A percentile compares a stretch with the other conserved stretches of the same genome.
Conservation (phyloP, 2,329 filamentous ascomycete genomes). For the Geosmithia flava region DNA sequence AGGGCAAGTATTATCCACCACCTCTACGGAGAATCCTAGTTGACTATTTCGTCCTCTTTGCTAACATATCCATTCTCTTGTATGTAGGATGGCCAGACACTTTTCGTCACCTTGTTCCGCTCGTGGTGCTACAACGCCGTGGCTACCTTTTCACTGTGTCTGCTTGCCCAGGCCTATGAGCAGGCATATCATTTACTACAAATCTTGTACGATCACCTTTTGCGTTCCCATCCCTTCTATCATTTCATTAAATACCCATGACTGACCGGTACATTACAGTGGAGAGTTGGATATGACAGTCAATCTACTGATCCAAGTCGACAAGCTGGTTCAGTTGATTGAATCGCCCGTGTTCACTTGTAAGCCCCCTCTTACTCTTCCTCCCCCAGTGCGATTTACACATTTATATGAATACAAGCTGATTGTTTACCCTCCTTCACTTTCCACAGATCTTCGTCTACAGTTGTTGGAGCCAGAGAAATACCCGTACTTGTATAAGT, state of each 20-base stretch:
- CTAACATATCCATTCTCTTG: conserved; percentile 2
- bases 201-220: conserved; percentile 58
- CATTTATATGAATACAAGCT: not conserved
- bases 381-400: too few relatives aligned
- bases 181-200: conserved; percentile 93
- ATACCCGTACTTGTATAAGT: conserved; percentile 93
- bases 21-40: not conserved
- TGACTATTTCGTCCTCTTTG: not conserved
- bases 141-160: conserved; percentile 88
- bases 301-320: conserved; percentile 96
- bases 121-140: conserved; percentile 99
- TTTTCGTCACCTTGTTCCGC: conserved; percentile 88
- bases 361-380: conserved; percentile 32
- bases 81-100: conserved; percentile 72
- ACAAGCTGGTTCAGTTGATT: conserved; percentile 92
- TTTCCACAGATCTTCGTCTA: conserved; percentile 64
- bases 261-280: conserved; percentile 28
- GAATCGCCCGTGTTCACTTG: conserved; percentile 98
- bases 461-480: conserved; percentile 92
- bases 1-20: conserved; percentile 35
- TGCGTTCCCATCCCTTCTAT: not conserved
- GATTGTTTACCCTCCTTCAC: not conserved
- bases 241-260: not conserved
- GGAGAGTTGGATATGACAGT: conserved; percentile 98
- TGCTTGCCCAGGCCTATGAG: conserved; percentile 94